Base-by-base conservation (phyloP, 345 rosid species). In the Salix dunnii region DNA sequence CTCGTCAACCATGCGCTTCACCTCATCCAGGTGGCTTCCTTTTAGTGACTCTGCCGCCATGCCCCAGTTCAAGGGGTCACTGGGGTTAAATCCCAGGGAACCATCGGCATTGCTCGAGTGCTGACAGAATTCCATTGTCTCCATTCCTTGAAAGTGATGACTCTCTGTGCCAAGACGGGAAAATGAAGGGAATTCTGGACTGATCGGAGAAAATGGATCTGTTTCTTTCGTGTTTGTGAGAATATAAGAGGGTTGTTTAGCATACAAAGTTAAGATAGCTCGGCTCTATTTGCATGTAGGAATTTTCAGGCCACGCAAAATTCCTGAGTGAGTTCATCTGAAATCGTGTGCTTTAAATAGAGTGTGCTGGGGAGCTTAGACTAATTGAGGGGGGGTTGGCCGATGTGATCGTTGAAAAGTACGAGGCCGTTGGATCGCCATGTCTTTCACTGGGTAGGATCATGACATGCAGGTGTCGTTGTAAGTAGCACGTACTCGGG, bases 11-110 rank as follows among this genome's bases (percentile, higher is more conserved):
- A 94, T 94, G 28, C 87, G 77, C 73, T 85, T 92, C 65, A 94
- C 97, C 75, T 92, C 97, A 1, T 92, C 94, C 21, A 92, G 84
- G 80, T 94, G 97, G 84, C 97, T 92, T 1, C 98, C 97, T 73
- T 84, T 88, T 71, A 94, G 60, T 36, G 91, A 85, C 76, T 92
- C 92, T 5, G 97, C 94, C 0, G 87, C 91, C 25, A 69, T 55
- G 11, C 83, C 87, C 97, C 97, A 92, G 72, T 88, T 88, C 78
- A 94, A 69, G 0, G 96, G 98, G 84, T 94, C 98, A 46, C 21
- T 36, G 2, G 48, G 20, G 61, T 31, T 11, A 2, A 31, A 75
- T 9, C 36, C 36, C 2, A 33, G 5, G 3, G 77, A 73, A 3
- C 48, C 69, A 33, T 46, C 46, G 46, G 6, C 58, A 31, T 21